Conservation (phyloP, 2,329 filamentous ascomycete species). For the Aspergillus sp. region DNA sequence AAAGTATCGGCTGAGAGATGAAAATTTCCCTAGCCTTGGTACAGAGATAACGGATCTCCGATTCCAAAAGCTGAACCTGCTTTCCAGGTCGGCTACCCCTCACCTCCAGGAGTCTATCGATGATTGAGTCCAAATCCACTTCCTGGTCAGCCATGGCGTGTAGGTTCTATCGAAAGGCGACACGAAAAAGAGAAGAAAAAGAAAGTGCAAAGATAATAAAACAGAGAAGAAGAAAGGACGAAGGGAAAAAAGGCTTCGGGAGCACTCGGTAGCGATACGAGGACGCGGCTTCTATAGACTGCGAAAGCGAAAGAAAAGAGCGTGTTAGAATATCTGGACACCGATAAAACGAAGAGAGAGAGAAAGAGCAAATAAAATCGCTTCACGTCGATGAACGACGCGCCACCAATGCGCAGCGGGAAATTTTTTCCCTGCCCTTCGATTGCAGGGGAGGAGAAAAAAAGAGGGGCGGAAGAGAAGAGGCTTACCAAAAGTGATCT, state of each 20-base stretch:
- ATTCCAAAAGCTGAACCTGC: conserved; percentile 94
- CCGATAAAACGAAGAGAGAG: not conserved
- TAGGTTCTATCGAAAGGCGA: conserved; percentile 27
- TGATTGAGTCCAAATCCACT: conserved; percentile 98
- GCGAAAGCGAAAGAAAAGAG: conserved; percentile 7
- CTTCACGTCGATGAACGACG: too few relatives aligned
- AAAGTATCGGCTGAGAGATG: conserved; percentile 96
- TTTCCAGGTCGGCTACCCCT: conserved; percentile 96
- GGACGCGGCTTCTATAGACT: conserved; percentile 31
- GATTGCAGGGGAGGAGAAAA: conserved; percentile 2
- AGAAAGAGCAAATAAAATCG: not conserved
- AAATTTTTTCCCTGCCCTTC: conserved; percentile 8
- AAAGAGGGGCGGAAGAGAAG: conserved; percentile 5
- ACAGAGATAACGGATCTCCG: conserved; percentile 94
- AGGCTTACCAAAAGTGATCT: conserved; percentile 25
- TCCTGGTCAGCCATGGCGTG: conserved; percentile 71
- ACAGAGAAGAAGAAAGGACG: conserved; percentile 14
- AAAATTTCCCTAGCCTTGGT: conserved; percentile 99
- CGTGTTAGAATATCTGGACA: conserved; percentile 9
- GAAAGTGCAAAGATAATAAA: conserved; percentile 15
- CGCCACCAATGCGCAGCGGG: conserved; percentile 9
- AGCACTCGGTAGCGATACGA: conserved; percentile 22
- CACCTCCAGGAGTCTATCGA: conserved; percentile 95
- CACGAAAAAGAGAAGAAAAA: conserved; percentile 19
- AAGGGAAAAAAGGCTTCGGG: conserved; percentile 24